Evolutionary conservation across 345 rosid genomes (phyloP).

Genomic region (Citropsis articulata): DNA sequence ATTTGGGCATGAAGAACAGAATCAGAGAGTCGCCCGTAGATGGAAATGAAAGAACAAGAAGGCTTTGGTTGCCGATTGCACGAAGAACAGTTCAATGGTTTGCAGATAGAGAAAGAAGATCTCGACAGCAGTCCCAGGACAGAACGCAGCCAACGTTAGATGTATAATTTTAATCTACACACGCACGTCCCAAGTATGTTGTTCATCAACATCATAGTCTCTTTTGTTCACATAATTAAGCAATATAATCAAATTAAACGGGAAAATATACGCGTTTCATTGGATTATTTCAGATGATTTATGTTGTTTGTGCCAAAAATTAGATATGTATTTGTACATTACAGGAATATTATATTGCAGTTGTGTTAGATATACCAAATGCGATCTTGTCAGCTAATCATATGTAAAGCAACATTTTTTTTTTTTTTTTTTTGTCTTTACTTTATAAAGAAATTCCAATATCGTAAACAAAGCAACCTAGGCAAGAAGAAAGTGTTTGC

Average conservation of each 20-base stretch:
- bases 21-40: conserved; percentile 18
- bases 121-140: conserved; percentile 26
- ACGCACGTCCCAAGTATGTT: conserved; percentile 6
- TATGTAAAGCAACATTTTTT: neutral
- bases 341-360: neutral
- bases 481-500: neutral
- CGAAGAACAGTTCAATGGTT: conserved; percentile 74
- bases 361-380: neutral
- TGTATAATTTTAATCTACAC: conserved; percentile 29
- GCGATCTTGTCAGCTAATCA: neutral
- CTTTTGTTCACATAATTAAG: too few relatives aligned
- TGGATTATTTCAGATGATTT: too few relatives aligned
- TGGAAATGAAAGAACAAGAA: conserved; percentile 46
- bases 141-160: conserved; percentile 21
- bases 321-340: too few relatives aligned
- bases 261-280: neutral
- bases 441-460: neutral
- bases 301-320: too few relatives aligned
- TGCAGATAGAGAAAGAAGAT: conserved; percentile 56
- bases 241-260: neutral
- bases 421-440: neutral
- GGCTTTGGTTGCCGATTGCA: conserved; percentile 76
- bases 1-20: conserved; percentile 22
- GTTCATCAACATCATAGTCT: neutral
- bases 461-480: neutral